Conservation (phyloP, 1,284 basidiomycete species). For the Ceratobasidium sp. region DNA sequence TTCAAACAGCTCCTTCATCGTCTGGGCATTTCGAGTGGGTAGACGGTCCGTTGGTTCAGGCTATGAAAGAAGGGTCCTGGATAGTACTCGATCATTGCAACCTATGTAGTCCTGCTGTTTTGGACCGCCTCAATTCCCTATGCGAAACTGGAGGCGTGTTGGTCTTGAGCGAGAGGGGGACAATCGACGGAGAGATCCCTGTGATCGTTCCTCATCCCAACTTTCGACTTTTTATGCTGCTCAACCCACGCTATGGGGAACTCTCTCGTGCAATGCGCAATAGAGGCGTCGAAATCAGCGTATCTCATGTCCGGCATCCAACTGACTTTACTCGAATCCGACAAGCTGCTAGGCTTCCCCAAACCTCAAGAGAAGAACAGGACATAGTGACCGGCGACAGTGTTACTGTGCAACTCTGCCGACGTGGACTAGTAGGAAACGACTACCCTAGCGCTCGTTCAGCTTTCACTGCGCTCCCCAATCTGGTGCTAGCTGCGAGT, state of each 20-base stretch:
- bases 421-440: constrained; percentile 37
- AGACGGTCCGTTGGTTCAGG: constrained; percentile 92
- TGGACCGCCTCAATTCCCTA: constrained; percentile 97
- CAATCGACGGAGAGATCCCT: constrained; percentile 82
- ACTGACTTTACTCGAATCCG: constrained; percentile 28
- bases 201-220: constrained; percentile 85
- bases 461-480: neutral
- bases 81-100: constrained; percentile 94
- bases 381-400: constrained; percentile 9
- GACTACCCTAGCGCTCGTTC: neutral
- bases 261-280: constrained; percentile 99
- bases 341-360: constrained; percentile 12
- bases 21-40: constrained; percentile 91
- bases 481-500: constrained; percentile 12
- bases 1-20: constrained; percentile 48
- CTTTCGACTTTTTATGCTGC: constrained; percentile 95
- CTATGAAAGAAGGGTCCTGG: constrained; percentile 92
- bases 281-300: constrained; percentile 89
- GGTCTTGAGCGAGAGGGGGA: constrained; percentile 90
- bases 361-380: neutral
- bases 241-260: constrained; percentile 93
- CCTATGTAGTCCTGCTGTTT: constrained; percentile 93
- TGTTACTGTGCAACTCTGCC: constrained; percentile 38
- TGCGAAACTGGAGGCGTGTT: constrained; percentile 90
- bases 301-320: constrained; percentile 55